Base-by-base conservation (phyloP, 352 stramenopile genomes). In the Phytophthora meadii region DNA sequence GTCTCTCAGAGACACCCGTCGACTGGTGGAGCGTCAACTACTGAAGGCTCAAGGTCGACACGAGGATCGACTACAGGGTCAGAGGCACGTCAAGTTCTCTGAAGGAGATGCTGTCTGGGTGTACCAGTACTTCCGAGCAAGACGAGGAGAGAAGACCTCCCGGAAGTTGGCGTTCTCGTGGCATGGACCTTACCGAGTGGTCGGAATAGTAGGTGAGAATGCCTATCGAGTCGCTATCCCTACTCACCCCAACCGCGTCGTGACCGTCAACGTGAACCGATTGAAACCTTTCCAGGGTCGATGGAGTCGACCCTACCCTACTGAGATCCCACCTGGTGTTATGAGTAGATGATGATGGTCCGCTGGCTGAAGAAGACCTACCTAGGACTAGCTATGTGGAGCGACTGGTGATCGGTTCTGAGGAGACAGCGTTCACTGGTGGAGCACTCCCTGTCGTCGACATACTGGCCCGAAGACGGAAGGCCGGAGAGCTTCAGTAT, bases 1-100 rank as follows among this genome's bases (percentile, higher is more conserved):
- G 19, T 57, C 50, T 2, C 27, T 57, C 6, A 5, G 22, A 17
- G 50, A 57, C 14, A 24, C 34, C 4, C 34, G 36, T 3, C 22
- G 50, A 1, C n/a, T 47, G 50, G 50, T 57, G 0, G 50, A 57
- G n/a, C 9, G 50, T 3, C 50, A 57, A 6, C 22, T 57, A 17
- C 22, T 57, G 3, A 48, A 48, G 6, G 37, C 50, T 5, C 50
- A 57, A 27, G 50, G 47, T 15, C 32, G 36, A 6, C 34, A 57
- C 12, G 34, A n/a, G 4, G 5, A 15, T 1, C 10, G 34, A 15
- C 14, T 40, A 3, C 10, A 15, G 5, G 34, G 14, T 3, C 34
- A 17, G n/a, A 1, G 34, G 34, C 3, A 40, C 9, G 34, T 5
- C 3, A 5, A 5, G 5, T 40, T 14, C 34, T 5, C 19, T 19